A percentile compares a stretch with the other conserved stretches of the same genome.
phyloP scores from a whole-genome alignment of 495 filamentous ascomycete genomes.

The Bombardia bombarda region DNA sequence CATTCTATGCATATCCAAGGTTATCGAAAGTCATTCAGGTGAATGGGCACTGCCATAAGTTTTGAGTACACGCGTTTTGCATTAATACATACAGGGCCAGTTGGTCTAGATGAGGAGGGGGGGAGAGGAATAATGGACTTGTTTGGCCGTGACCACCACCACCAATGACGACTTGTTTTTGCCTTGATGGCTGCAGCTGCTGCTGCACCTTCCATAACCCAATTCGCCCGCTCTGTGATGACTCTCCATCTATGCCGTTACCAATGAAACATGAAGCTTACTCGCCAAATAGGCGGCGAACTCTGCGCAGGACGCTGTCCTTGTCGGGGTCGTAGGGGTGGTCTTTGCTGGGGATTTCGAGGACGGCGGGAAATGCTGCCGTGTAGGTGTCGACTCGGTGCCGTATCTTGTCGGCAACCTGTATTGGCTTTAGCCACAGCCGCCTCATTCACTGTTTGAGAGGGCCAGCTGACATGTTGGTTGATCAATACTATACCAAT shows the following conservation, averaged over 20 bases:
- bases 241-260: background rate
- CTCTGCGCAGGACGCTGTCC: conserved; percentile 90
- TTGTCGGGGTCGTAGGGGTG: conserved; percentile 99
- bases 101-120: no score
- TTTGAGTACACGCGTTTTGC: no score
- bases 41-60: no score
- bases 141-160: no score
- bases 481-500: conserved; percentile 96
- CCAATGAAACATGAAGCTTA: conserved; percentile 28
- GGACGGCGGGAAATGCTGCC: conserved; percentile 64
- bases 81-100: no score
- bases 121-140: no score
- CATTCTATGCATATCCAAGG: no score
- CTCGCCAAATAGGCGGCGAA: conserved; percentile 87
- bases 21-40: no score
- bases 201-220: no score
- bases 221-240: no score
- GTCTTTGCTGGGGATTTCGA: conserved; percentile 98
- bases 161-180: no score
- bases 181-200: no score
- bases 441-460: background rate
- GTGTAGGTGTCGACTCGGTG: conserved; percentile 68
- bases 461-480: conserved; percentile 67
- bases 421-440: background rate
- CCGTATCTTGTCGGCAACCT: conserved; percentile 93